Base-by-base conservation (phyloP, 202 grass and related monocot genomes). In the Zoysia matrella region DNA sequence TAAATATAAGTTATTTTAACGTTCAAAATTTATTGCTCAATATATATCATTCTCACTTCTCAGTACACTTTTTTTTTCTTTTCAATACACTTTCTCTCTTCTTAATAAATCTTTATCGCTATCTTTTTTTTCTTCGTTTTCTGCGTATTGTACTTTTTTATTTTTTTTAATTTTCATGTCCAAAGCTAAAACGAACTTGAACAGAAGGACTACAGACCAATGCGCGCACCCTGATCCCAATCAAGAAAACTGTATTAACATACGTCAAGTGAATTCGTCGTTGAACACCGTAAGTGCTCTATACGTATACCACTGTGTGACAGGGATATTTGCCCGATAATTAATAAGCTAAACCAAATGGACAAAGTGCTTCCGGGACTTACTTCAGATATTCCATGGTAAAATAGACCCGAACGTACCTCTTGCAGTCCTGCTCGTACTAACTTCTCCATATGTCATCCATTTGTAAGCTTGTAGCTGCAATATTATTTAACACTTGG, bases 351-450 rank as follows among this genome's bases (percentile, higher is more conserved):
- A 30, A 30, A 30, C 22, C 0, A 30, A 30, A 30, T 30, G 22
- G 22, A 30, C 22, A 30, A 30, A 30, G 22, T 30, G 22, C 22
- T 30, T 30, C 22, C 22, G 22, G 22, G 22, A 76, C 75, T 80
- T 80, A 97, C 94, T 88, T 92, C 84, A 75, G 65, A 67, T 87
- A 95, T 85, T 75, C 89, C 90, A 83, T 92, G 91, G 68, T 92
- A 85, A 72, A 92, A 80, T 47, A 99, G 91, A 14, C 91, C 92
- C 82, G 92, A 99, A 78, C 96, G 22, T 30, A 30, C 22, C 96
- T 87, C 95, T 81, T 62, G 93, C 87, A 73, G 89, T 81, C 58
- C 96, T 85, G 49, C 83, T 89, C 0, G 87, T 93, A 83, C 22
- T 30, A 30, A 30, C 22, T 30, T 30, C 22, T 30, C 22, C 22